Evolutionary conservation across 306 rosid species (phyloP).

Genomic region (Neltuma alba): DNA sequence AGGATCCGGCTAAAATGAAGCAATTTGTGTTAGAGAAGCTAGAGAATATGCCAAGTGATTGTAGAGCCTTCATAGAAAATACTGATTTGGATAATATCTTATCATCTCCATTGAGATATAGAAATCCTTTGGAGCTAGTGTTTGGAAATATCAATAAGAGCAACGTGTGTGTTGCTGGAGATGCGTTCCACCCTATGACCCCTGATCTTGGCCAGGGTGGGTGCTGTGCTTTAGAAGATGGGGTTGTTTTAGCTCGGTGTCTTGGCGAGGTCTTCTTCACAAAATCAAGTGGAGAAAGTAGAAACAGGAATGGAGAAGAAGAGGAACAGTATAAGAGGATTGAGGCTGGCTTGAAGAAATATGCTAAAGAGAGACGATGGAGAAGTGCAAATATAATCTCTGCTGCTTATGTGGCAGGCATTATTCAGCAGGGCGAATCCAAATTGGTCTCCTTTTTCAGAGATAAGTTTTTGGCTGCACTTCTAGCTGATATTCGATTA

Average conservation of each 20-base stretch:
- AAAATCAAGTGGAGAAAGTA: background rate
- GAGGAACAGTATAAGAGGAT: background rate
- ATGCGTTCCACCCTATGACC: slow-evolving; percentile 70
- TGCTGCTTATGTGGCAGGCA: background rate
- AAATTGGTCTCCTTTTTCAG: background rate
- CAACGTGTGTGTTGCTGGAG: slow-evolving; percentile 70
- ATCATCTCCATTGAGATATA: slow-evolving; percentile 49
- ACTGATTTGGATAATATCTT: slow-evolving; percentile 41
- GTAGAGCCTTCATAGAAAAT: slow-evolving; percentile 46
- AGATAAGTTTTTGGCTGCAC: background rate
- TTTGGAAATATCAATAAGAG: slow-evolving; percentile 64
- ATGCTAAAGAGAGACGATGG: background rate
- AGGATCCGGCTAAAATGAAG: slow-evolving; percentile 50
- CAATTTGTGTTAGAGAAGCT: slow-evolving; percentile 55
- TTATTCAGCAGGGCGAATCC: background rate
- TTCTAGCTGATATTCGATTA: background rate
- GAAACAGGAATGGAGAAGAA: slow-evolving; percentile 12
- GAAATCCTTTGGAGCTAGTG: slow-evolving; percentile 66
- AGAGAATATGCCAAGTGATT: slow-evolving; percentile 48
- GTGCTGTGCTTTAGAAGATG: slow-evolving; percentile 66
- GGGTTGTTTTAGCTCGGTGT: slow-evolving; percentile 65
- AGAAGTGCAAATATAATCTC: background rate
- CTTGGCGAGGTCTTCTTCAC: slow-evolving; percentile 52
- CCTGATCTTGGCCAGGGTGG: slow-evolving; percentile 77
- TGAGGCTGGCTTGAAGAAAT: background rate